phyloP scores from a whole-genome alignment of 1,139 yeast genomes.

The Candida sanyaensis region DNA sequence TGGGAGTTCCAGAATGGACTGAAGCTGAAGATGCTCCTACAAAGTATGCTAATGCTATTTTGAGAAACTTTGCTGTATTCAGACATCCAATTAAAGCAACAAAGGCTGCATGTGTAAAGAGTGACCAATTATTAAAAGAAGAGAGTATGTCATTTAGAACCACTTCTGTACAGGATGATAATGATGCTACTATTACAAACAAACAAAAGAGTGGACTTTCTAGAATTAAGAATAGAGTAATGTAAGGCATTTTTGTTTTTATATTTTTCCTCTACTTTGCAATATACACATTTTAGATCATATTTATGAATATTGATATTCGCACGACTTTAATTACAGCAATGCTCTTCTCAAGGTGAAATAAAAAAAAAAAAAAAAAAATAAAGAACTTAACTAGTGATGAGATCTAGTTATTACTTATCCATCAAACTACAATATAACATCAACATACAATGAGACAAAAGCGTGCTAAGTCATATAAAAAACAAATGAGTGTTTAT shows the following conservation, averaged over 20 bases:
- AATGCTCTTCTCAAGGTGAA: background rate
- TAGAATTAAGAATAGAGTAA: slow-evolving; percentile 8
- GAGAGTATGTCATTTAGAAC: slow-evolving; percentile 53
- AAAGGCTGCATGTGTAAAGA: slow-evolving; percentile 26
- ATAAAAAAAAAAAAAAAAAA: background rate
- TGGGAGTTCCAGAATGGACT: slow-evolving; percentile 53
- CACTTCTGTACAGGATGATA: slow-evolving; percentile 14
- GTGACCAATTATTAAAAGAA: slow-evolving; percentile 51
- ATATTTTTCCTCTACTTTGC: background rate
- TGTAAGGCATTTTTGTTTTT: background rate
- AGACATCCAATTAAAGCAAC: slow-evolving; percentile 23
- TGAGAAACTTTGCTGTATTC: slow-evolving; percentile 48
- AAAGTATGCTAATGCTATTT: slow-evolving; percentile 45
- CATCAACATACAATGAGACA: slow-evolving; percentile 67
- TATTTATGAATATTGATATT: background rate
- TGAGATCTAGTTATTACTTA: background rate
- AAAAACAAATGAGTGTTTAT: slow-evolving; percentile 87
- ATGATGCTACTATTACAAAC: slow-evolving; percentile 5
- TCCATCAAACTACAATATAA: background rate
- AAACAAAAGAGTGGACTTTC: slow-evolving; percentile 6
- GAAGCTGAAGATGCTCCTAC: slow-evolving; percentile 61
- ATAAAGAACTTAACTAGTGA: background rate
- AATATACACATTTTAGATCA: too few species aligned
- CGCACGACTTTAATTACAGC: background rate
- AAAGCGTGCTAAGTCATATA: slow-evolving; percentile 90